Base-by-base conservation (phyloP, 345 rosid genomes). In the Camelina hispida region DNA sequence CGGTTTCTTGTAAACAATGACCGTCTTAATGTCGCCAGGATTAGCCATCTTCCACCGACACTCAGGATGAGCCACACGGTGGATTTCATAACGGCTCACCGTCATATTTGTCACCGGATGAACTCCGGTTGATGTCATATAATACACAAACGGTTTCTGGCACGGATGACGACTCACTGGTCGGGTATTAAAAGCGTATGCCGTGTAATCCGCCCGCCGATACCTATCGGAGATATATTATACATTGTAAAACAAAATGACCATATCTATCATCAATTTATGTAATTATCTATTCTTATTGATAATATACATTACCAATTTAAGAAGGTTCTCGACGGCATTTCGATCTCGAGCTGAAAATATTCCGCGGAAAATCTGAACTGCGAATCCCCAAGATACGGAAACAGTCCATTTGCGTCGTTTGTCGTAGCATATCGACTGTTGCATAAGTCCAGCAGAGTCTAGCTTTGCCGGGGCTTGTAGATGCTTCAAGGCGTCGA, bases 241-340 rank as follows among this genome's bases (percentile, higher is more conserved):
- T 46, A 12, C 20, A 48, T n/a, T 44, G 56, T 62, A 2, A 22
- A 62, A 12, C 35, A 34, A 54, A 23, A 65, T 55, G 55, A 65
- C 12, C 25, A 15, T 44, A 55, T 44, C n/a, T 15, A 23, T n/a
- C n/a, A 42, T 42, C 9, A 8, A 42, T 16, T 28, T 17, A 17
- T 43, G 76, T 84, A 74, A 7, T 75, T 80, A 47, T 37, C 37
- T 37, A 56, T 17, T 16, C 12, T 52, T 17, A 58, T 66, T 28
- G 5, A 28, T 4, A 53, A 6, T 38, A 22, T 51, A 50, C 14
- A 58, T 79, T 91, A 94, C 97, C 99, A 95, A 73, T 95, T 95
- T 73, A 95, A 82, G 87, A 95, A 95, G 18, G 99, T 95, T 77
- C 99, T 86, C 0, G 99, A 82, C 7, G 99, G 99, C 99, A 92